These are phyloP conservation scores for Penicillium bialowiezense DNA, from an alignment of 495 filamentous ascomycete genomes.

Conservation along the genomic window DNA sequence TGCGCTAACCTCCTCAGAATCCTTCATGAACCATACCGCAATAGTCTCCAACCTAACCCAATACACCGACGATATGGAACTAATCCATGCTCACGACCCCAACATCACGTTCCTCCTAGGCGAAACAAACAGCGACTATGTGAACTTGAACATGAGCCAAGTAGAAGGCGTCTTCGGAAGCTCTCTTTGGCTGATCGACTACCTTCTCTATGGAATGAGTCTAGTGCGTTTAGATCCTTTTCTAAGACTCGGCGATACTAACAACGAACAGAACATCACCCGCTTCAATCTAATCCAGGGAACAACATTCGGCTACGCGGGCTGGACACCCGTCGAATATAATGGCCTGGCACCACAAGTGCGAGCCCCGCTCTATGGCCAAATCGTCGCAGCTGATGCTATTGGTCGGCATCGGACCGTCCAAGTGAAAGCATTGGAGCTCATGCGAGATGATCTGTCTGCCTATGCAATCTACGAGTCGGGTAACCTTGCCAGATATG, in stretches of 20 bases:
- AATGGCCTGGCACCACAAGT: constrained; percentile 10
- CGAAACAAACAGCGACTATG: constrained; percentile 20
- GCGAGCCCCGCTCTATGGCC: constrained; percentile 12
- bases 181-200: constrained; percentile 15
- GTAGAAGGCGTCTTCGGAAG: constrained; percentile 20
- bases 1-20: neutral
- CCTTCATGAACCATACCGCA: constrained; percentile 19
- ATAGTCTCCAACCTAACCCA: constrained; percentile 10
- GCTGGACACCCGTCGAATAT: constrained; percentile 9
- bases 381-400: constrained; percentile 13
- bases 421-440: constrained; percentile 9
- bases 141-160: constrained; percentile 14
- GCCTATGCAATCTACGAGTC: constrained; percentile 15
- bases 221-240: neutral
- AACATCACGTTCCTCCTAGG: constrained; percentile 12
- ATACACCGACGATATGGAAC: constrained; percentile 12
- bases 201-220: constrained; percentile 15
- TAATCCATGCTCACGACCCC: constrained; percentile 1
- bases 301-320: constrained; percentile 18
- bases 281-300: constrained; percentile 20
- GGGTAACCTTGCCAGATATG: constrained; percentile 8
- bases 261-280: constrained; percentile 8
- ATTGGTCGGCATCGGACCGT: constrained; percentile 11
- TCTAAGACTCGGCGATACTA: neutral
- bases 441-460: constrained; percentile 7